These are phyloP conservation scores for Scorias spongiosa DNA, from an alignment of 2,329 filamentous ascomycete species.

Conservation along the genomic window DNA sequence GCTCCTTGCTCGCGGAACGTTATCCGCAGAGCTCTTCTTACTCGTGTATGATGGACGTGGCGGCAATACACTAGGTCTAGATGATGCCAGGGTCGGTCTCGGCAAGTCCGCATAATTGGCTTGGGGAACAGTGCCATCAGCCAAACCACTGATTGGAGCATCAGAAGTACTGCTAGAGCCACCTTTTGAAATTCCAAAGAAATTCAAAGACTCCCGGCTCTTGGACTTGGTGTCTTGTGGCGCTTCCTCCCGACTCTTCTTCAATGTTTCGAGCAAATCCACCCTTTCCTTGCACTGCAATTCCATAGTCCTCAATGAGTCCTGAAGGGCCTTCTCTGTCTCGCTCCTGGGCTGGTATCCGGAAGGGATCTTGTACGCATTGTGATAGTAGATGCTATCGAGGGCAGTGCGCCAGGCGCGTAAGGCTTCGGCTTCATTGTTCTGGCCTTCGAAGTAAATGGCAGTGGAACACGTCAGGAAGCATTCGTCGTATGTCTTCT, in stretches of 20 bases:
- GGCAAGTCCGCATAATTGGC: slow-evolving; percentile 69
- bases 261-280: slow-evolving; percentile 69
- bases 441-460: slow-evolving; percentile 91
- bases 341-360: slow-evolving; percentile 59
- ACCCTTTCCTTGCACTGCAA: slow-evolving; percentile 87
- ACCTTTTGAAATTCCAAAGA: slow-evolving; percentile 3
- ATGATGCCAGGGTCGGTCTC: slow-evolving; percentile 41
- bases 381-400: slow-evolving; percentile 75
- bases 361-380: slow-evolving; percentile 56
- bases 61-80: slow-evolving; percentile 9
- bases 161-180: background rate
- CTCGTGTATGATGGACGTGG: slow-evolving; percentile 32
- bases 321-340: slow-evolving; percentile 67
- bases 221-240: slow-evolving; percentile 23
- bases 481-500: slow-evolving; percentile 96
- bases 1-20: slow-evolving; percentile 13
- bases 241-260: slow-evolving; percentile 45
- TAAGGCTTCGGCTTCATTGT: slow-evolving; percentile 80
- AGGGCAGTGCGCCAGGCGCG: slow-evolving; percentile 81
- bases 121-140: slow-evolving; percentile 66
- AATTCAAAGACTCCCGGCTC: slow-evolving; percentile 12
- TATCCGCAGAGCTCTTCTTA: slow-evolving; percentile 31
- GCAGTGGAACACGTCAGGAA: slow-evolving; percentile 91
- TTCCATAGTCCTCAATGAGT: slow-evolving; percentile 70
- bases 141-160: slow-evolving; percentile 47